Conservation (phyloP, 306 rosid genomes). For the Begonia loranthoides region DNA sequence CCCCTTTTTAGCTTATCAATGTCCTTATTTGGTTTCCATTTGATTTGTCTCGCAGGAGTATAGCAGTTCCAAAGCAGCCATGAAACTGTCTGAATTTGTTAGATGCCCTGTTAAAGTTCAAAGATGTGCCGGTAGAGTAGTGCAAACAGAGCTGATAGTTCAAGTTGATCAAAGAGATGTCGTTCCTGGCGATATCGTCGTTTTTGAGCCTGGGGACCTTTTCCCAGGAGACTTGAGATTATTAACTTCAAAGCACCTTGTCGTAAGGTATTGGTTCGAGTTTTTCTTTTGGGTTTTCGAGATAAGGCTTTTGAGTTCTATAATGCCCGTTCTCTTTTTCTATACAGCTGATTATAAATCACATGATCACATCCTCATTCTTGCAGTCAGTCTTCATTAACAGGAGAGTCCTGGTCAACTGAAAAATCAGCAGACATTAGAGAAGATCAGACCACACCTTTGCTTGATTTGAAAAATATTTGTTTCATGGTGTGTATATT, state of each 20-base stretch:
- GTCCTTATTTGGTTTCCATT: background rate
- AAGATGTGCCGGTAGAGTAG: constrained; percentile 77
- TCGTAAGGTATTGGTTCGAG: constrained; percentile 43
- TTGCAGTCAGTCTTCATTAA: constrained; percentile 81
- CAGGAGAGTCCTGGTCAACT: constrained; percentile 64
- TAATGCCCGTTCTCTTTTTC: constrained; percentile 1
- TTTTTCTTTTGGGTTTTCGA: constrained; percentile 1
- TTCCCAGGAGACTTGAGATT: constrained; percentile 79
- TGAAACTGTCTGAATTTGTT: constrained; percentile 58
- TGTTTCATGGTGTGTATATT: constrained; percentile 57
- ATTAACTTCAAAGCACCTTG: constrained; percentile 66
- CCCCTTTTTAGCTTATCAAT: background rate
- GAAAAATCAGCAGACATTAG: constrained; percentile 52
- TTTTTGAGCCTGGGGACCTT: constrained; percentile 83
- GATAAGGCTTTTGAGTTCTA: constrained; percentile 7
- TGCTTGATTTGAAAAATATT: constrained; percentile 62
- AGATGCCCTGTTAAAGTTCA: constrained; percentile 68
- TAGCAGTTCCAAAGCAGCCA: constrained; percentile 80
- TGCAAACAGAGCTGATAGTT: constrained; percentile 57
- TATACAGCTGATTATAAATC: background rate
- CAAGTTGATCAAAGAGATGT: constrained; percentile 79
- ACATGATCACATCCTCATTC: constrained; percentile 18
- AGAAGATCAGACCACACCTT: constrained; percentile 50
- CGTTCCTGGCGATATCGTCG: constrained; percentile 77
- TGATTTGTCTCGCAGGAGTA: constrained; percentile 35